Evolutionary conservation across 768 basidiomycete genomes (phyloP), one percentile per base, ranked within the genome.

Genomic region (Boletus reticuloceps): DNA sequence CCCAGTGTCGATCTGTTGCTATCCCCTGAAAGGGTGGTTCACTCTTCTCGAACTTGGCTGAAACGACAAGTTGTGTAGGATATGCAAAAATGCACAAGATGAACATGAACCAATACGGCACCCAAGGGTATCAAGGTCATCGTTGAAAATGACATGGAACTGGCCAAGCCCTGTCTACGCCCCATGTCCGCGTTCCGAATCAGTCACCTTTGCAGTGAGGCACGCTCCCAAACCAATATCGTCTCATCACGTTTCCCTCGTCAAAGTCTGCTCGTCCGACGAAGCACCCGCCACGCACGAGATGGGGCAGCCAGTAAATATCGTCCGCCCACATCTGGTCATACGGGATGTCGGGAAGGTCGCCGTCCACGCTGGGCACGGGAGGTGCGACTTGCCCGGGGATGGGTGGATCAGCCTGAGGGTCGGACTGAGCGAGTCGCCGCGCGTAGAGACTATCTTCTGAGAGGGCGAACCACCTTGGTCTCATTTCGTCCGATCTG

Each of bases 401-500:
- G 11, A 2, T 29, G 29, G 29, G 29, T 9, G 29, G 29, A 29
- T 29, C 29, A 29, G 29, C 29, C 10, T 38, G 4, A 13, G 39
- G 5, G 41, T 27, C 25, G n/a, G 50, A 42, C 19, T 47, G 42
- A 22, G 59, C 54, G 37, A 19, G 29, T 34, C 37, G 39, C 2
- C 53, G 48, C 50, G 49, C 56, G 31, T 62, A 46, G 17, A 68
- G n/a, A 11, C 66, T 68, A 1, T 60, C 60, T 14, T 64, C 52
- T 10, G 67, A 58, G 58, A 58, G 62, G 54, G 78, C 71, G 65
- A 91, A 93, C 92, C 92, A 95, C 63, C 83, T 67, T 0, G 93
- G 93, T 19, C 77, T 78, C 92, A 95, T 95, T 67, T 95, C 93
- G 32, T 94, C 91, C 0, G 88, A 84, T 62, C 92, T 94, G 57